Percentiles rank a stretch among this genome's conserved stretches.
These are phyloP conservation scores for Colletotrichum liriopes DNA, from an alignment of 2,329 filamentous ascomycete species.

Conservation along the genomic window DNA sequence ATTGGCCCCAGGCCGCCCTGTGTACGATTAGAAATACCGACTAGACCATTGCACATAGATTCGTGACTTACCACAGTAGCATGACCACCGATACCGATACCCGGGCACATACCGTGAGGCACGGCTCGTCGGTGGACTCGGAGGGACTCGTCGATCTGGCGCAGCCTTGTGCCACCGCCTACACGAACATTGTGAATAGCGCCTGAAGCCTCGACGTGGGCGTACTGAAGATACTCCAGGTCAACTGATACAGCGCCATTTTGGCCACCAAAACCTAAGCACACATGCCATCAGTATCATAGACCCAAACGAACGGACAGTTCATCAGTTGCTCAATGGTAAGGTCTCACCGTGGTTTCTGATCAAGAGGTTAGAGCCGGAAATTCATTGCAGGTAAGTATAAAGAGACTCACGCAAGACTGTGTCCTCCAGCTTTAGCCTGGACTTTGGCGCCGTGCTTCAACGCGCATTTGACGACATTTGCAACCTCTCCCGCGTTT, in stretches of 20 bases:
- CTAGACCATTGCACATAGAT: not conserved
- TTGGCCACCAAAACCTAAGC: constrained; percentile 61
- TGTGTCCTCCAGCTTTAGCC: constrained; percentile 75
- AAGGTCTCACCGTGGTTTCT: constrained; percentile 23
- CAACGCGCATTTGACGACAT: constrained; percentile 70
- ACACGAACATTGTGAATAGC: constrained; percentile 63
- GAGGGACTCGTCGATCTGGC: constrained; percentile 65
- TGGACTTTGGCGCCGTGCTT: constrained; percentile 68
- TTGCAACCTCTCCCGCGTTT: constrained; percentile 67
- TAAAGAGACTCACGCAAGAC: constrained; percentile 65
- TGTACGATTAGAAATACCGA: not conserved
- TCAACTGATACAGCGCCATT: constrained; percentile 69
- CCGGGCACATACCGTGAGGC: constrained; percentile 71
- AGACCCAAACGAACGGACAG: no score
- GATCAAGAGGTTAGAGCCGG: not conserved
- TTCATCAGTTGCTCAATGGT: no score
- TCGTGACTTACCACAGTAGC: constrained; percentile 65
- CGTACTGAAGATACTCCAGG: constrained; percentile 66
- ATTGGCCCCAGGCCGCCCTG: constrained; percentile 71
- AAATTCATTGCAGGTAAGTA: not conserved
- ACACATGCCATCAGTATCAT: not conserved
- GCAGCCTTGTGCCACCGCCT: constrained; percentile 66
- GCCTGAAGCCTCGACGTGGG: constrained; percentile 65
- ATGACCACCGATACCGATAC: constrained; percentile 72
- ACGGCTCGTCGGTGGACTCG: constrained; percentile 68